phyloP scores from a whole-genome alignment of 1,284 basidiomycete genomes.

The Trichosporon coremiiforme region DNA sequence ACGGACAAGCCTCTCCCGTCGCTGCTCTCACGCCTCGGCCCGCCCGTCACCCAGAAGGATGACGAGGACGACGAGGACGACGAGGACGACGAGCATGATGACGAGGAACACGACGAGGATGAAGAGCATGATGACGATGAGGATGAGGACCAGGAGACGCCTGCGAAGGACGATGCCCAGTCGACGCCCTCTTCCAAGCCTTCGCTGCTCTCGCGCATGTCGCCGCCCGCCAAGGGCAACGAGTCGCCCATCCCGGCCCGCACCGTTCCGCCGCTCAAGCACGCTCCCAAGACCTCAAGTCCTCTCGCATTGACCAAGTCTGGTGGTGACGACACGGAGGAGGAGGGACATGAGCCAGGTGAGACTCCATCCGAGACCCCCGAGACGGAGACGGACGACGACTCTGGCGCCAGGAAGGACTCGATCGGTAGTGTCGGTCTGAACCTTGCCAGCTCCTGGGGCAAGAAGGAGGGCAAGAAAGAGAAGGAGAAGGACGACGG shows the following conservation, averaged over 20 bases:
- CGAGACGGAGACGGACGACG: neutral
- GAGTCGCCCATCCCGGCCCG: neutral
- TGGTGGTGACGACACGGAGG: slow-evolving; percentile 19
- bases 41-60: slow-evolving; percentile 19
- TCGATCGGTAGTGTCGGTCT: slow-evolving; percentile 16
- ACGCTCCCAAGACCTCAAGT: slow-evolving; percentile 49
- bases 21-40: slow-evolving; percentile 26
- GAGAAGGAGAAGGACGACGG: slow-evolving; percentile 16
- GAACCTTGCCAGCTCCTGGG: slow-evolving; percentile 3
- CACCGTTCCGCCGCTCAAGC: slow-evolving; percentile 33
- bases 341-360: slow-evolving; percentile 15
- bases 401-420: neutral
- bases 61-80: neutral
- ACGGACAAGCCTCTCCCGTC: slow-evolving; percentile 11
- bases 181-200: slow-evolving; percentile 1
- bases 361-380: slow-evolving; percentile 27
- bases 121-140: neutral
- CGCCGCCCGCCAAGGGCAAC: slow-evolving; percentile 16
- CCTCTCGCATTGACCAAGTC: slow-evolving; percentile 35
- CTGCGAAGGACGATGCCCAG: slow-evolving; percentile 1
- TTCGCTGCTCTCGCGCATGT: slow-evolving; percentile 30
- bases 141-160: neutral
- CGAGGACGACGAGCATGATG: neutral
- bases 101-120: neutral
- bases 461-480: slow-evolving; percentile 24